Evolutionary conservation across 768 basidiomycete species (phyloP), one percentile per base, ranked within the genome.

Genomic region (Lactarius tabidus): DNA sequence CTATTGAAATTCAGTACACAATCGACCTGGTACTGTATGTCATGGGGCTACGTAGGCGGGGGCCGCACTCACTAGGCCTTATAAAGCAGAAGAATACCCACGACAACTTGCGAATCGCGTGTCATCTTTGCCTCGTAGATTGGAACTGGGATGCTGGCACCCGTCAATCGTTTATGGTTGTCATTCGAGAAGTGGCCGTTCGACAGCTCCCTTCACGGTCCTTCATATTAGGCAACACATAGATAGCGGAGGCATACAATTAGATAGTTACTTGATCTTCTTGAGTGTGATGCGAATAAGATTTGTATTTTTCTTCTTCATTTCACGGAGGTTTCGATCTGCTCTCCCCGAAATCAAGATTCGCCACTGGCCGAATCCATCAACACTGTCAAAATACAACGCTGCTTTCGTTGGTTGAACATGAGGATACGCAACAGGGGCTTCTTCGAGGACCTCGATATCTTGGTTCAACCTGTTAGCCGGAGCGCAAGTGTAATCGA

Each of bases 91-190:
- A 23, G 29, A 29, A 36, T 28, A 62, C 65, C 20, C 20, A 68
- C 67, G 23, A 68, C 65, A 6, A 68, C 60, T 26, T 65, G 67
- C 12, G 65, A 62, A 56, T 68, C 65, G 5, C 82, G 76, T 54
- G 77, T 81, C 70, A 89, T 84, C 71, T 87, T 89, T 0, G 89
- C 89, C 70, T 89, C 87, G 59, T 80, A 89, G 14, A 90, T 80
- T 0, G 88, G 85, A 3, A 89, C 73, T 1, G 81, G 80, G 17
- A 73, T 72, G 12, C 77, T 74, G 1, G 72, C 57, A 0, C 79
- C 79, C 26, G 77, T 84, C 15, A 89, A 75, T 7, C 80, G 74
- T 72, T 87, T 87, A 68, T 89, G 86, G 67, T 89, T 90, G 63
- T 86, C 84, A 12, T 79, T 77, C 1, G 88, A 89, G 69, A 90